Evolutionary conservation across 768 basidiomycete genomes (phyloP).

Genomic region (Boletus fagicola): DNA sequence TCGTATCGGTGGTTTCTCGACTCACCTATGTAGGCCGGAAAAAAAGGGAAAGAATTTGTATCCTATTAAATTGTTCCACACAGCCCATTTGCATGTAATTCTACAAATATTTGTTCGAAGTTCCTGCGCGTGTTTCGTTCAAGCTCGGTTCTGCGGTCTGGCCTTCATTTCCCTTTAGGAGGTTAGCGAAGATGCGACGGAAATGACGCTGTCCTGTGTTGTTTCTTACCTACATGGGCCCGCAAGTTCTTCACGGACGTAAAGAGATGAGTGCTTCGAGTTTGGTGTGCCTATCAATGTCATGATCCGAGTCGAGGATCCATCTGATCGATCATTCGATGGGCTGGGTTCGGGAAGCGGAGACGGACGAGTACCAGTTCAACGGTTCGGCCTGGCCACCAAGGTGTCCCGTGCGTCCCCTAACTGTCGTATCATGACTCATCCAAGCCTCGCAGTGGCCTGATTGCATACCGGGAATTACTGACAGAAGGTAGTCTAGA

Average conservation of each 20-base stretch:
- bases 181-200: background rate
- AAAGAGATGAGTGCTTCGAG: background rate
- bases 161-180: background rate
- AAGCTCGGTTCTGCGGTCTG: background rate
- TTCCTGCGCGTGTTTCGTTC: background rate
- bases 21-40: background rate
- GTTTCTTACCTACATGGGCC: background rate
- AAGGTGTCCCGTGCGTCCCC: too few species aligned
- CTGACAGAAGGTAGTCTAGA: slow-evolving; percentile 1
- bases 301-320: background rate
- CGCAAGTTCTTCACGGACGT: background rate
- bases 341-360: background rate
- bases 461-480: background rate
- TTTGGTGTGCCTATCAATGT: background rate
- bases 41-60: slow-evolving; percentile 1
- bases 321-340: background rate
- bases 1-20: background rate
- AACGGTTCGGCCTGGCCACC: too few species aligned
- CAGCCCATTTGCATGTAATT: slow-evolving; percentile 11
- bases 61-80: background rate
- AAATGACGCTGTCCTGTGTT: background rate
- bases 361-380: background rate
- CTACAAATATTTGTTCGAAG: background rate
- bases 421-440: too few species aligned
- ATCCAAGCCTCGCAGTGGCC: background rate